These are phyloP conservation scores for Carex sylvatica DNA, from an alignment of 202 grass and related monocot species.

Conservation along the genomic window DNA sequence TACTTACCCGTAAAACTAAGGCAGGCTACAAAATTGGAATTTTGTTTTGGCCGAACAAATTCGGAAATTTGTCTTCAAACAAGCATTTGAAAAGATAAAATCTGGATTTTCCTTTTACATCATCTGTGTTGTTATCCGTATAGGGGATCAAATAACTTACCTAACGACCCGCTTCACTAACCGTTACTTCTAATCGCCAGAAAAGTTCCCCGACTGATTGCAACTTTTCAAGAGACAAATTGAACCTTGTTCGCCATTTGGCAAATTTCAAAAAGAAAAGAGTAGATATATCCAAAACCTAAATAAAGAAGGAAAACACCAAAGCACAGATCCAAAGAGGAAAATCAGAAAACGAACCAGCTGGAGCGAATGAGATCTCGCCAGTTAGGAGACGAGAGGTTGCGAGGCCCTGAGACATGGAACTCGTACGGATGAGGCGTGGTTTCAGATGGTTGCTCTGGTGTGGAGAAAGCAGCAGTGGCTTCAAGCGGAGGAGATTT, in stretches of 20 bases:
- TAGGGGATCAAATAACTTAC: background rate
- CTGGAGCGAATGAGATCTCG: constrained; percentile 84
- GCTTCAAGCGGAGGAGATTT: constrained; percentile 29
- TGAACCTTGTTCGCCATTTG: background rate
- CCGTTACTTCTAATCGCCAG: background rate
- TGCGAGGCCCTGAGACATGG: constrained; percentile 80
- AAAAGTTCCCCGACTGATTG: background rate
- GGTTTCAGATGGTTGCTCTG: constrained; percentile 39
- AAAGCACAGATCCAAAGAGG: background rate
- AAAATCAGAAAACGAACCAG: constrained; percentile 38
- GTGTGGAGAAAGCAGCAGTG: constrained; percentile 32
- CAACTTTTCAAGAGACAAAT: background rate
- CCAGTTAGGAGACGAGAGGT: constrained; percentile 81
- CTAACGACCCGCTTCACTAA: background rate
- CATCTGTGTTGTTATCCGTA: background rate
- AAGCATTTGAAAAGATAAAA: background rate
- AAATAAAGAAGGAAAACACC: background rate
- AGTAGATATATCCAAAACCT: background rate
- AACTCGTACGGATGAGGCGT: constrained; percentile 81
- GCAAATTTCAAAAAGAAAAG: background rate
- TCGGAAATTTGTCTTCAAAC: background rate
- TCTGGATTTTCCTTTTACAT: background rate
- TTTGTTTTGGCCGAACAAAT: background rate
- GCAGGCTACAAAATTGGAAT: background rate
- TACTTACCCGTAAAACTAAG: background rate